phyloP scores from a whole-genome alignment of 2,329 filamentous ascomycete genomes.

The Trichoderma sp. region DNA sequence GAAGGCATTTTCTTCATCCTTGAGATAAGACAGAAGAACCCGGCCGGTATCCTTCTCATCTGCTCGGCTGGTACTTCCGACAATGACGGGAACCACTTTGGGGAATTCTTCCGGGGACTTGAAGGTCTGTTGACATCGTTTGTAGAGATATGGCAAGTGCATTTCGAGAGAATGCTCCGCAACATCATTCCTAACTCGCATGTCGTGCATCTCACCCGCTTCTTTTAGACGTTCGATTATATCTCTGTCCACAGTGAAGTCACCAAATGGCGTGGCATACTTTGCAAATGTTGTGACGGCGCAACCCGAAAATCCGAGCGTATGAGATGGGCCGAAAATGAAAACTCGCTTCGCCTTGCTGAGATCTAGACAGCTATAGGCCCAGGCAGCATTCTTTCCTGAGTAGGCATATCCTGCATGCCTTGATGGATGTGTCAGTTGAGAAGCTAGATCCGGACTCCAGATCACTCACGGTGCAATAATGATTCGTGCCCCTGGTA shows the following conservation, averaged over 20 bases:
- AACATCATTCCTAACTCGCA: constrained; percentile 68
- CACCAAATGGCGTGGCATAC: constrained; percentile 75
- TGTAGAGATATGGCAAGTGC: constrained; percentile 93
- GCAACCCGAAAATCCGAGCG: constrained; percentile 62
- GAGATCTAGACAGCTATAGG: constrained; percentile 86
- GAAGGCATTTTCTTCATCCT: constrained; percentile 75
- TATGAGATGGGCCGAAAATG: constrained; percentile 89
- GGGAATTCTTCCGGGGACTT: constrained; percentile 60
- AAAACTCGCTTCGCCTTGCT: constrained; percentile 84
- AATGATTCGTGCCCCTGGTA: constrained; percentile 75
- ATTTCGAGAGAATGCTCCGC: constrained; percentile 94
- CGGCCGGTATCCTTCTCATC: constrained; percentile 70
- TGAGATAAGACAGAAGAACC: constrained; percentile 75
- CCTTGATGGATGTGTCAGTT: constrained; percentile 47
- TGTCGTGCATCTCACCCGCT: constrained; percentile 45
- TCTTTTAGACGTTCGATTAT: constrained; percentile 53
- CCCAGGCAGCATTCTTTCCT: constrained; percentile 88
- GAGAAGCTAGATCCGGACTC: too few relatives aligned
- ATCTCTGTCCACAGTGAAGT: constrained; percentile 64
- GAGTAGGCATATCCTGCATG: constrained; percentile 95
- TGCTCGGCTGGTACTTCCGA: constrained; percentile 68
- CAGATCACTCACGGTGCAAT: constrained; percentile 83
- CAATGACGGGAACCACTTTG: constrained; percentile 78
- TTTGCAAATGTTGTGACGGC: constrained; percentile 71
- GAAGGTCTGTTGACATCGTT: constrained; percentile 61